These are phyloP conservation scores for Passalora sequoiae DNA, from an alignment of 2,329 filamentous ascomycete genomes.

Conservation along the genomic window DNA sequence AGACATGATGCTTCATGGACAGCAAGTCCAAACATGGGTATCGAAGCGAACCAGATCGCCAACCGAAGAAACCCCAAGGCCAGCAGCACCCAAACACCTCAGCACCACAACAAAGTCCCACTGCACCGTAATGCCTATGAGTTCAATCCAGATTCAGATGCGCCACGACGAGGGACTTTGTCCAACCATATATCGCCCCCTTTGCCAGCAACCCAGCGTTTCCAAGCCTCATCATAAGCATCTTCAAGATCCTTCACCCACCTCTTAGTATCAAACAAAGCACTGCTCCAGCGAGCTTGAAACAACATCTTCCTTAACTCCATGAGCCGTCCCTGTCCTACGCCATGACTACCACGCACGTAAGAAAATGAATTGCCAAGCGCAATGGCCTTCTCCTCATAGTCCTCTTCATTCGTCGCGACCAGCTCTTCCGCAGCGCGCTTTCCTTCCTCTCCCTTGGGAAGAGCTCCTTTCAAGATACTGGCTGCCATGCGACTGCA, in stretches of 20 bases:
- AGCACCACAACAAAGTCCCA: no score
- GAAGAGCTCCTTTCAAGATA: conserved; percentile 83
- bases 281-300: conserved; percentile 76
- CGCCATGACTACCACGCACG: conserved; percentile 31
- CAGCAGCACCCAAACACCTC: no score
- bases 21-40: conserved; percentile 2
- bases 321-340: conserved; percentile 59
- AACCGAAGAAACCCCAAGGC: no score
- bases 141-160: no score
- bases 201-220: conserved; percentile 75
- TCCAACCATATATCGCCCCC: conserved; percentile 87
- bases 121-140: no score
- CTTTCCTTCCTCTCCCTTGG: conserved; percentile 61
- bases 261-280: conserved; percentile 81
- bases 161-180: conserved; percentile 19
- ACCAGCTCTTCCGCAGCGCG: conserved; percentile 70
- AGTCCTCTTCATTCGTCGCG: conserved; percentile 70
- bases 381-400: conserved; percentile 70
- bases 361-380: conserved; percentile 64
- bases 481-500: conserved; percentile 96
- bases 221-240: conserved; percentile 86
- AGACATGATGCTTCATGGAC: conserved; percentile 2
- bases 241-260: conserved; percentile 89
- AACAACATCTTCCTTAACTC: conserved; percentile 79
- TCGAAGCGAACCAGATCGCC: background rate